phyloP scores from a whole-genome alignment of 306 rosid genomes.

The Mimosa pudica region DNA sequence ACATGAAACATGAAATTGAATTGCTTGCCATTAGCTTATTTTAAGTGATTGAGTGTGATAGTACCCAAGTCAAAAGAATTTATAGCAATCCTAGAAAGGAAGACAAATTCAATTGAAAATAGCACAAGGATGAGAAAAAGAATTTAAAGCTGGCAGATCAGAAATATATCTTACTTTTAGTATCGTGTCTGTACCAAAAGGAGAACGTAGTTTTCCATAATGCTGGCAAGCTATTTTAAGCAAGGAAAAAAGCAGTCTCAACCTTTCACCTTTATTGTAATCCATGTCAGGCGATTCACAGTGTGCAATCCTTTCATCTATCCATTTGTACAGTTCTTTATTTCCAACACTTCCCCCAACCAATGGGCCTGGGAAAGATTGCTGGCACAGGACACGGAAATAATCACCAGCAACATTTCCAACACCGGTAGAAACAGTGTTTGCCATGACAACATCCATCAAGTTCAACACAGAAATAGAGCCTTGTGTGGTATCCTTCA shows the following conservation, averaged over 20 bases:
- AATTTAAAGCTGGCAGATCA: background rate
- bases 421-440: slow-evolving; percentile 42
- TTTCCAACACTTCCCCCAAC: slow-evolving; percentile 87
- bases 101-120: slow-evolving; percentile 13
- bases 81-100: slow-evolving; percentile 11
- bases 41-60: background rate
- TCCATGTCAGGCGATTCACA: slow-evolving; percentile 64
- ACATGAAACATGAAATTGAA: background rate
- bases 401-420: slow-evolving; percentile 52
- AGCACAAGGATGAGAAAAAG: slow-evolving; percentile 15
- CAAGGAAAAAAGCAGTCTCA: slow-evolving; percentile 81
- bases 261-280: slow-evolving; percentile 61
- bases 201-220: slow-evolving; percentile 92
- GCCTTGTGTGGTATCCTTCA: slow-evolving; percentile 62
- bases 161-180: slow-evolving; percentile 52
- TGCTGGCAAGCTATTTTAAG: slow-evolving; percentile 86
- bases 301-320: slow-evolving; percentile 76
- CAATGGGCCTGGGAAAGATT: slow-evolving; percentile 89
- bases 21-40: background rate
- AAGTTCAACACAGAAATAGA: slow-evolving; percentile 70
- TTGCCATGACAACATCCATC: slow-evolving; percentile 64
- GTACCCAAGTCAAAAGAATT: background rate
- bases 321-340: slow-evolving; percentile 84
- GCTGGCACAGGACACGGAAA: slow-evolving; percentile 72
- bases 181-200: slow-evolving; percentile 71